These are phyloP conservation scores for Diaporthe caulivora DNA, from an alignment of 2,329 filamentous ascomycete species.

Conservation along the genomic window DNA sequence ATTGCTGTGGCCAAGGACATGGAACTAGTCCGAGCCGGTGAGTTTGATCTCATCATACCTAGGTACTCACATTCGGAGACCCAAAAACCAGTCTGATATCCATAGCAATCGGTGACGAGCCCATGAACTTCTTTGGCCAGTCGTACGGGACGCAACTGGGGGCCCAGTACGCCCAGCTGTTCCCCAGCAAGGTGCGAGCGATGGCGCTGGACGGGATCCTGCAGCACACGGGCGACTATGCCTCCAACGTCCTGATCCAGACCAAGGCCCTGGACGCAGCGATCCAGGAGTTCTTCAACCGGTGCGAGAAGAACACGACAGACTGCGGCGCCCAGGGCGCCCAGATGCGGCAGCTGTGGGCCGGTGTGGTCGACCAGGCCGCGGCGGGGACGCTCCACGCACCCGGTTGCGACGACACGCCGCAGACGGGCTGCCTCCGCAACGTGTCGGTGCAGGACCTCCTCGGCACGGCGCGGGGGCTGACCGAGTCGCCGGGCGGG, in stretches of 20 bases:
- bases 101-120: conserved; percentile 50
- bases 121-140: conserved; percentile 54
- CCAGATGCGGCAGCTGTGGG: conserved; percentile 46
- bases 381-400: conserved; percentile 50
- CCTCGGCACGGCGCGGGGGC: conserved; percentile 42
- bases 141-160: conserved; percentile 61
- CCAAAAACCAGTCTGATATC: conserved; percentile 42
- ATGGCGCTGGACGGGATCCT: conserved; percentile 59
- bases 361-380: conserved; percentile 47
- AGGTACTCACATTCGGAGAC: too few relatives aligned
- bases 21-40: conserved; percentile 44
- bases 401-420: conserved; percentile 50
- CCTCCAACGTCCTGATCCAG: conserved; percentile 51
- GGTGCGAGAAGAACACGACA: conserved; percentile 47
- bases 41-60: neutral
- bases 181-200: conserved; percentile 55
- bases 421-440: conserved; percentile 51
- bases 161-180: conserved; percentile 57
- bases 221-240: conserved; percentile 54
- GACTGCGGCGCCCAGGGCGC: conserved; percentile 49
- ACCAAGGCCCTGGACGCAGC: conserved; percentile 51
- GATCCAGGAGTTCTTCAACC: conserved; percentile 53
- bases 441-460: conserved; percentile 45
- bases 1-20: conserved; percentile 50
- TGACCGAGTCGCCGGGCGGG: conserved; percentile 9